Evolutionary conservation across 768 basidiomycete species (phyloP).

Genomic region (Coprinellus aureogranulatus): DNA sequence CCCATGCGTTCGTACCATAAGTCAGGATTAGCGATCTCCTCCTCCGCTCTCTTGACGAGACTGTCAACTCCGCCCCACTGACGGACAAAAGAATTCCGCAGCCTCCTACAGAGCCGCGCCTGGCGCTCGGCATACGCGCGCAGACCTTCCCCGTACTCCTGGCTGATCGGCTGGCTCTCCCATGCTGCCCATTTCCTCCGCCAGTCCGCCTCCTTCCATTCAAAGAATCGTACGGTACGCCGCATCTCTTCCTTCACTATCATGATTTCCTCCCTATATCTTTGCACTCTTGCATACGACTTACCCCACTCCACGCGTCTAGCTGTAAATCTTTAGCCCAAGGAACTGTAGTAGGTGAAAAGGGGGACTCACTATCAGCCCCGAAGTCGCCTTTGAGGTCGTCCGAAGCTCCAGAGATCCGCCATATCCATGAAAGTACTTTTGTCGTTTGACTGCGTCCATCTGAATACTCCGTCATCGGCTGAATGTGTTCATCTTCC

Average conservation of each 20-base stretch:
- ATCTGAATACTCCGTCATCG: neutral
- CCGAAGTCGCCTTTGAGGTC: neutral
- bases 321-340: neutral
- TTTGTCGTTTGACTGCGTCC: neutral
- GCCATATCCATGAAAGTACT: neutral
- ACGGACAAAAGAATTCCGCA: neutral
- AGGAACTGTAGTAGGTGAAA: neutral
- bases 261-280: constrained; percentile 12
- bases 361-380: neutral
- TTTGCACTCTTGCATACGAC: neutral
- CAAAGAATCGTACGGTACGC: constrained; percentile 4
- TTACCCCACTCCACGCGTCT: neutral
- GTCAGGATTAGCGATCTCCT: neutral
- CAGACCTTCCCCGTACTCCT: neutral
- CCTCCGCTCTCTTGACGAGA: neutral
- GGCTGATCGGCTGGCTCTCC: neutral
- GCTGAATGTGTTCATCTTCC: neutral
- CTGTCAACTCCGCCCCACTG: neutral
- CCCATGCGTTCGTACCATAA: neutral
- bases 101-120: neutral
- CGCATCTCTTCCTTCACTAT: constrained; percentile 17
- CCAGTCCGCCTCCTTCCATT: constrained; percentile 9
- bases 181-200: neutral
- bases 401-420: neutral
- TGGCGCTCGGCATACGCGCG: neutral